A percentile compares a stretch with the other conserved stretches of the same genome.
Evolutionary conservation across 2,329 filamentous ascomycete species (phyloP).

Genomic region (Paecilomyces sp.): DNA sequence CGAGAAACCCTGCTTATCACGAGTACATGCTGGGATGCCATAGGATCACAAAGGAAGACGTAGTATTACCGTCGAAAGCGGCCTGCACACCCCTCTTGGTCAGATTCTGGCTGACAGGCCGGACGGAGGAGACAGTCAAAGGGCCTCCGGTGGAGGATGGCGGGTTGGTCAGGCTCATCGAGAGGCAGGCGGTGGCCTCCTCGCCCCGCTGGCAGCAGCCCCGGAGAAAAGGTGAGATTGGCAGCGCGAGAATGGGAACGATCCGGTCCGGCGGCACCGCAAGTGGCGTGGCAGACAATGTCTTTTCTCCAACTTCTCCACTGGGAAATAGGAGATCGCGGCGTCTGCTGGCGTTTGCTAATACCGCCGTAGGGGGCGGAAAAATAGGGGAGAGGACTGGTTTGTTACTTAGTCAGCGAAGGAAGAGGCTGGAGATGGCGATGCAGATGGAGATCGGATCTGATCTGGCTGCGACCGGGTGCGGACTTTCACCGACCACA

Average conservation of each 20-base stretch:
- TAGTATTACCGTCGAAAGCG: constrained; percentile 39
- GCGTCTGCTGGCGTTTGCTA: neutral
- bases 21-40: constrained; percentile 8
- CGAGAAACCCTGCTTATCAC: constrained; percentile 1
- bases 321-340: neutral
- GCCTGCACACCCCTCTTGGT: constrained; percentile 37
- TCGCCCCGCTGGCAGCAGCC: neutral
- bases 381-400: neutral
- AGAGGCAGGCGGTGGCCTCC: constrained; percentile 2
- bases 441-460: too few relatives aligned
- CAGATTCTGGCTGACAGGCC: constrained; percentile 26
- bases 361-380: neutral
- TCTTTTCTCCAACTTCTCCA: neutral
- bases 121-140: constrained; percentile 27
- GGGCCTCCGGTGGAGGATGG: constrained; percentile 30
- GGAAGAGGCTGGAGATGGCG: neutral
- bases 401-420: neutral
- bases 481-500: neutral
- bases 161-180: constrained; percentile 38
- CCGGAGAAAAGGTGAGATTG: neutral
- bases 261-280: neutral
- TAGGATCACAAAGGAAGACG: constrained; percentile 1
- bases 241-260: neutral
- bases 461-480: too few relatives aligned
- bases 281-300: neutral